These are phyloP conservation scores for Laetiporus sulphureus DNA, from an alignment of 1,284 basidiomycete genomes.

Conservation along the genomic window DNA sequence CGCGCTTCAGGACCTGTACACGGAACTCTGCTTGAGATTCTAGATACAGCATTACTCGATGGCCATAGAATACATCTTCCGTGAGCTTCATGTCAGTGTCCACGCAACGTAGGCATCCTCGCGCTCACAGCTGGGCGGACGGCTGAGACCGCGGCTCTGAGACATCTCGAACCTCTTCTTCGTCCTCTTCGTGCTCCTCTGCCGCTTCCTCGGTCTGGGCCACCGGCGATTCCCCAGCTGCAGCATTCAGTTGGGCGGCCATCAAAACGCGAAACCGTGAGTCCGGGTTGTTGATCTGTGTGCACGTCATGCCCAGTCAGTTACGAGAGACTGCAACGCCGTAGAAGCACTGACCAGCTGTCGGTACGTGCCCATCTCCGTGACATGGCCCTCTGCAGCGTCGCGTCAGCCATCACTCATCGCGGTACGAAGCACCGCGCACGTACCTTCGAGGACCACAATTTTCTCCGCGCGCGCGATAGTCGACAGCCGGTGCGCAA, in stretches of 20 bases:
- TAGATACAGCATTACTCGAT: no score
- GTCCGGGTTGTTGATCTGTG: conserved; percentile 52
- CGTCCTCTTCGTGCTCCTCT: no score
- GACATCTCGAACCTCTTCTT: no score
- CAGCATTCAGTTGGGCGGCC: conserved; percentile 76
- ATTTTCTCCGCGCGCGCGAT: conserved; percentile 83
- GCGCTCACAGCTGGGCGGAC: no score
- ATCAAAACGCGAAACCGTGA: conserved; percentile 80
- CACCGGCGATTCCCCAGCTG: conserved; percentile 25
- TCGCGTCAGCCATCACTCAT: not conserved
- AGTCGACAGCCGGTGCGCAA: conserved; percentile 82
- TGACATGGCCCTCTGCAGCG: conserved; percentile 63
- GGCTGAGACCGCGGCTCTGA: no score
- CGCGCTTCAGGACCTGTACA: conserved; percentile 28
- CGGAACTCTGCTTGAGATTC: no score
- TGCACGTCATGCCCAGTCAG: not conserved
- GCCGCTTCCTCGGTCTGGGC: no score
- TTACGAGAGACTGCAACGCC: not conserved
- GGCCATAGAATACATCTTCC: no score
- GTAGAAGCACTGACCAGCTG: conserved; percentile 50
- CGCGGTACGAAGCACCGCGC: not conserved
- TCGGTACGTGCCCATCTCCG: conserved; percentile 80
- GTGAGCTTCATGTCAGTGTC: no score
- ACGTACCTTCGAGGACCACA: conserved; percentile 75
- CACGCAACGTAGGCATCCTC: no score